phyloP scores from a whole-genome alignment of 306 rosid species.

The Quercus engelmannii region DNA sequence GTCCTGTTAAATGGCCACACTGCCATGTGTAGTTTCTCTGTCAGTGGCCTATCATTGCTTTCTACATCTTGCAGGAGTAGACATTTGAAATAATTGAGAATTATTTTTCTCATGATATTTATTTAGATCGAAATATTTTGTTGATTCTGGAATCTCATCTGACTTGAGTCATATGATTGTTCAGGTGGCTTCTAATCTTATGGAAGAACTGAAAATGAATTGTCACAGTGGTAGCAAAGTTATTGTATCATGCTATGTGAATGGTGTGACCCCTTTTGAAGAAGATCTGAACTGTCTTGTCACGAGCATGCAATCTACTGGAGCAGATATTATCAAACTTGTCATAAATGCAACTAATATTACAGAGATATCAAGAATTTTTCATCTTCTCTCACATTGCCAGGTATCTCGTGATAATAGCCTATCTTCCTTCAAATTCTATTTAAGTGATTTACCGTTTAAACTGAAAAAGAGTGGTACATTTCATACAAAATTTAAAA shows the following conservation, averaged over 20 bases:
- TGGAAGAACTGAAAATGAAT: conserved; percentile 13
- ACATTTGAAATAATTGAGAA: neutral
- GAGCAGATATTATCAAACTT: conserved; percentile 40
- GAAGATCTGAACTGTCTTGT: conserved; percentile 29
- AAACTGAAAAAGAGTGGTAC: neutral
- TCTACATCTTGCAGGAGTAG: neutral
- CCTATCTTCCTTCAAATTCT: neutral
- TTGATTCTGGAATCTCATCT: neutral
- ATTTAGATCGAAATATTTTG: neutral
- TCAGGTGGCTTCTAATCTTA: conserved; percentile 33
- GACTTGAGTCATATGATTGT: neutral
- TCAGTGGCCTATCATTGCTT: neutral
- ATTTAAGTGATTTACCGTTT: neutral
- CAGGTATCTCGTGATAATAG: conserved; percentile 19
- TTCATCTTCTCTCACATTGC: conserved; percentile 27
- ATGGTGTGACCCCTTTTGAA: conserved; percentile 30
- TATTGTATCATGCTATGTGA: conserved; percentile 42
- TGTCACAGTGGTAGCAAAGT: conserved; percentile 16
- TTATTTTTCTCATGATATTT: neutral
- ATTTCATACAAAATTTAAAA: neutral
- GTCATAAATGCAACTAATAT: conserved; percentile 37
- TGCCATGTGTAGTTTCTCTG: neutral
- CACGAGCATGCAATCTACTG: conserved; percentile 29
- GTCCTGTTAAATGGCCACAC: neutral
- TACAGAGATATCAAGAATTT: conserved; percentile 34